Base-by-base conservation (phyloP, 176 grass and related monocot species). In the Juncus effusus region DNA sequence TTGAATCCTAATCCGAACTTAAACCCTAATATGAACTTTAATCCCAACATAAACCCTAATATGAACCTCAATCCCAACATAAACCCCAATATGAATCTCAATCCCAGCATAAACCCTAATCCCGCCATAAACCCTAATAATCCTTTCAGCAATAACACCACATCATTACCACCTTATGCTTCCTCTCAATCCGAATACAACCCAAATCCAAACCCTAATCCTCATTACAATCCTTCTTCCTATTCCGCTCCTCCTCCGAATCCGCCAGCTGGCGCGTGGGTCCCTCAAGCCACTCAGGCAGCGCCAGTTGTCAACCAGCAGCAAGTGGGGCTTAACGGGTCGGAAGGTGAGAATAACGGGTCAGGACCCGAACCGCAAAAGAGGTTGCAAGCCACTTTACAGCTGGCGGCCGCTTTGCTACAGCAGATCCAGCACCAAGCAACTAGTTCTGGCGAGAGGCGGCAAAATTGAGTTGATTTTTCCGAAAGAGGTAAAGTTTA, bases 341-440 rank as follows among this genome's bases (percentile, higher is more conserved):
- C 38, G 42, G 67, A 56, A 10, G 15, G 54, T 0, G 38, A n/a
- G 38, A 71, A 59, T 71, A 47, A 47, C 2, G 44, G 44, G 44
- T 47, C 9, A 47, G 38, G 85, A 35, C 66, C 69, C 67, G 80
- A 99, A 79, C 85, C 85, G 71, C 83, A 99, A 79, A 90, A 84
- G 70, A 78, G 94, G 66, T 80, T 93, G 64, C 85, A 93, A 74
- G 89, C 85, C 56, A 99, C 94, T 62, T 78, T 99, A 76, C 94
- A 99, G 70, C 75, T 99, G 42, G 89, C 89, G 10, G 89, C 94
- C 65, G 77, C 74, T 28, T 83, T 99, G 54, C 83, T 99, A 76
- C 86, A 87, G 72, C 83, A 93, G 77, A 99, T 99, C 65, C 88
- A 99, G 57, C 81, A 87, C 38, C 85, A 99, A 76, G 63, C 85